These are phyloP conservation scores for Cladosporium sp. DNA, from an alignment of 2,329 filamentous ascomycete genomes.

Conservation along the genomic window DNA sequence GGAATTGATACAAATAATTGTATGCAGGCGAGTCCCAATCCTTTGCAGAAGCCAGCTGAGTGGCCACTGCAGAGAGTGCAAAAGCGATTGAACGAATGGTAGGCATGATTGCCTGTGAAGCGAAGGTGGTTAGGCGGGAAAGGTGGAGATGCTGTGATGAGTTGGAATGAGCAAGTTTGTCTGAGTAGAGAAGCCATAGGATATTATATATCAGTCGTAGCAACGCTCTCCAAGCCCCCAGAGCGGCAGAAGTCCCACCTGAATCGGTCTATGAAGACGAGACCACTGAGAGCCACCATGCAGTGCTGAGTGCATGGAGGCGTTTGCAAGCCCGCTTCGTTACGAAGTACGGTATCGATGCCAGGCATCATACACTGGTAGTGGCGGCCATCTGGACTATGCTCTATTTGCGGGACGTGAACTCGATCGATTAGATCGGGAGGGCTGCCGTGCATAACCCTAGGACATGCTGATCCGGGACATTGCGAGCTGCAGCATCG, in stretches of 20 bases:
- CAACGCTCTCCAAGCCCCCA: background rate
- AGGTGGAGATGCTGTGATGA: background rate
- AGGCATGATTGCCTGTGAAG: conserved; percentile 19
- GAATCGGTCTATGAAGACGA: background rate
- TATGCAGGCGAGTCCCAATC: conserved; percentile 28
- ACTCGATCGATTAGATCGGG: conserved; percentile 15
- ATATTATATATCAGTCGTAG: conserved; percentile 1
- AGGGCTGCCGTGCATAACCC: background rate
- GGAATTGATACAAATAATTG: conserved; percentile 26
- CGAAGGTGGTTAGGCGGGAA: background rate
- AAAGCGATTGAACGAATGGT: conserved; percentile 12
- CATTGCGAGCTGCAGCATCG: conserved; percentile 1
- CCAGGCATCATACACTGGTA: background rate
- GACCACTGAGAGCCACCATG: background rate
- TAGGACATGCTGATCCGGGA: background rate
- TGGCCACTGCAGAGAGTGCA: conserved; percentile 12
- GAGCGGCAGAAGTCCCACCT: background rate
- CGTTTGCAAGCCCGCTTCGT: background rate
- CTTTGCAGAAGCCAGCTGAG: conserved; percentile 8
- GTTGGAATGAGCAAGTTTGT: conserved; percentile 8
- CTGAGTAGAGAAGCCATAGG: background rate
- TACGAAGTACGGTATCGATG: background rate
- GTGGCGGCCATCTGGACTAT: conserved; percentile 15
- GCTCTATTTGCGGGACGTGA: background rate
- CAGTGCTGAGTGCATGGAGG: conserved; percentile 16